These are phyloP conservation scores for Priceomyces medius DNA, from an alignment of 805 yeast species.

Conservation along the genomic window DNA sequence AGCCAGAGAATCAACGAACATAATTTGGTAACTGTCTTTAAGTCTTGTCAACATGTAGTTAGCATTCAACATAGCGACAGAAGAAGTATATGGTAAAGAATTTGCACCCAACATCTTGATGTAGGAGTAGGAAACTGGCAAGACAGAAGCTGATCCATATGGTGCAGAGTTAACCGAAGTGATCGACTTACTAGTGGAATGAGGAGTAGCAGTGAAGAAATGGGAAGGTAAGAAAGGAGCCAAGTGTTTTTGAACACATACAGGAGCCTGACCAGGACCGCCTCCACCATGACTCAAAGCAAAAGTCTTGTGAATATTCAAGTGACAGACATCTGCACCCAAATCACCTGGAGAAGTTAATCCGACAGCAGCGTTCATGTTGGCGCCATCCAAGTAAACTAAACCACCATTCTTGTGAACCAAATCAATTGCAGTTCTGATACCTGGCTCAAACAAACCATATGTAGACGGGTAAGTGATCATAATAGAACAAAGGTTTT, in stretches of 20 bases:
- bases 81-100: constrained; percentile 82
- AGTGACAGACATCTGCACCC: constrained; percentile 97
- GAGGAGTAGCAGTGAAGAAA: constrained; percentile 55
- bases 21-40: constrained; percentile 65
- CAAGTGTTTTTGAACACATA: constrained; percentile 83
- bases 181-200: constrained; percentile 51
- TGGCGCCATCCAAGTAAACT: constrained; percentile 97
- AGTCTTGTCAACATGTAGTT: constrained; percentile 89
- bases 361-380: constrained; percentile 99
- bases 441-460: constrained; percentile 93
- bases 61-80: constrained; percentile 90
- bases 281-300: constrained; percentile 99
- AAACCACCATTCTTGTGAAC: constrained; percentile 90
- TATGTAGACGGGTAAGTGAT: constrained; percentile 97
- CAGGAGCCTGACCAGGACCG: constrained; percentile 99
- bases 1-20: constrained; percentile 59
- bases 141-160: constrained; percentile 89
- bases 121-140: constrained; percentile 93
- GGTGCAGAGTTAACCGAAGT: constrained; percentile 89
- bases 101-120: constrained; percentile 89
- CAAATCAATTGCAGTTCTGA: constrained; percentile 77
- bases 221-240: constrained; percentile 82
- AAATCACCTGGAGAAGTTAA: constrained; percentile 95
- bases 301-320: constrained; percentile 95
- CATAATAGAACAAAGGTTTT: constrained; percentile 86